phyloP scores from a whole-genome alignment of 192 early-diverging fungal species.

The Gryganskiella cystojenkinii region DNA sequence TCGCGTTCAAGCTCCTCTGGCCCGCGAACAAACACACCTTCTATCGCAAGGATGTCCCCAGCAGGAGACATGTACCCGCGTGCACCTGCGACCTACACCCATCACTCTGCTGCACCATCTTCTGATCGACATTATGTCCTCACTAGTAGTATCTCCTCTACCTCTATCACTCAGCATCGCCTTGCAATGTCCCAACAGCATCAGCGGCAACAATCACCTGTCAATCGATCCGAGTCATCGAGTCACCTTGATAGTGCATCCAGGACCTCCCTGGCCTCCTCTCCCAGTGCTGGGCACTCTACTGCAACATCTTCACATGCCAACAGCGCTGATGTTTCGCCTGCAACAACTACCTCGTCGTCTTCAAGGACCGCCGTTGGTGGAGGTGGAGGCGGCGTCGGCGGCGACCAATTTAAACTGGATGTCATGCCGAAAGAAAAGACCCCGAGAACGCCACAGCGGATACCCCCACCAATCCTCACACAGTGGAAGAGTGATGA shows the following conservation, averaged over 20 bases:
- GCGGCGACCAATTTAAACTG: background rate
- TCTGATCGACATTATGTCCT: slow-evolving; percentile 37
- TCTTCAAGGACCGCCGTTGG: background rate
- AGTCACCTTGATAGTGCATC: too few relatives aligned
- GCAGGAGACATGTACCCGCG: background rate
- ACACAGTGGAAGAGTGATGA: slow-evolving; percentile 32
- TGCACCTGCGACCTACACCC: background rate
- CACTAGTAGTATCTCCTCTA: slow-evolving; percentile 22
- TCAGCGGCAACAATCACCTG: too few relatives aligned
- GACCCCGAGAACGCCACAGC: background rate
- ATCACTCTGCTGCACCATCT: background rate
- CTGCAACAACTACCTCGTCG: background rate
- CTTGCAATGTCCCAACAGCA: background rate
- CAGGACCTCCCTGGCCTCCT: background rate
- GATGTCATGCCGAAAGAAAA: slow-evolving; percentile 1
- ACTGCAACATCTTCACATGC: background rate
- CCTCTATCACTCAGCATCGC: slow-evolving; percentile 3
- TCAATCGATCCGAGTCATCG: too few relatives aligned
- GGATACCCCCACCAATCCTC: slow-evolving; percentile 26
- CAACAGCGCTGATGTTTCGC: background rate
- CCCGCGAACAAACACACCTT: too few relatives aligned
- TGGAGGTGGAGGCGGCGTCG: background rate
- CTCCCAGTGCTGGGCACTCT: background rate
- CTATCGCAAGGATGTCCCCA: background rate
- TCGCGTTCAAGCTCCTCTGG: too few relatives aligned